Evolutionary conservation across 257 asterid genomes (phyloP), one percentile per base, ranked within the genome.

Genomic region (Gentiana macrophylla): DNA sequence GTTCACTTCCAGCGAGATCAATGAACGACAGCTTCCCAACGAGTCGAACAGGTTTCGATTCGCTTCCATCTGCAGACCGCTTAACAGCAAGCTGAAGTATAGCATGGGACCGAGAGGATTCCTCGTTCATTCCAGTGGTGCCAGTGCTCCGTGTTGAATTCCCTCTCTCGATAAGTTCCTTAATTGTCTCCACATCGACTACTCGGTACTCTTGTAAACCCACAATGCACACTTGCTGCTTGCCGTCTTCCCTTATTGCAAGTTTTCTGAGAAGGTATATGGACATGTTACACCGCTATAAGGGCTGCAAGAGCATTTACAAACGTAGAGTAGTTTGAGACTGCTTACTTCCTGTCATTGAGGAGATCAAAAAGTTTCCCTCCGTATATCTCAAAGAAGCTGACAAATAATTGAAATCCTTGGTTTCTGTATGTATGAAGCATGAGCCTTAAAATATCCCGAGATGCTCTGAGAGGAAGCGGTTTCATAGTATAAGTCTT

Each of bases 1-100:
- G 78, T 60, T 73, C 78, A 62, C 78, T 73, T 53, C 78, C 78
- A 52, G 78, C 78, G 52, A 73, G 78, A 58, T 73, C 78, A 35
- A 73, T 73, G 52, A 73, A 73, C 15, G 78, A 73, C n/a, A 73
- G 68, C 65, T 73, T 73, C 38, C 78, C 78, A 53, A 73, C 66
- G 1, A 62, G 12, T 49, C 66, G 67, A 57, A 72, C 60, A 52
- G 78, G 78, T 53, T 73, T 73, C 54, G 72, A 68, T 46, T 73
- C 74, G 36, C 57, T 73, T 46, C 69, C 69, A 38, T 68, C 72
- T 12, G 46, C 54, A 12, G 56, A 36, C 65, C 66, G 61, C 58
- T 73, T 73, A 52, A 73, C 62, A 8, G 66, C 71, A 52, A 73
- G 78, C 62, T 73, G 78, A 57, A 73, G 74, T 45, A 73, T 68